A percentile compares a stretch with the other conserved stretches of the same genome.
These are phyloP conservation scores for Hyphodiscus hymeniophilus DNA, from an alignment of 495 filamentous ascomycete species.

Conservation along the genomic window DNA sequence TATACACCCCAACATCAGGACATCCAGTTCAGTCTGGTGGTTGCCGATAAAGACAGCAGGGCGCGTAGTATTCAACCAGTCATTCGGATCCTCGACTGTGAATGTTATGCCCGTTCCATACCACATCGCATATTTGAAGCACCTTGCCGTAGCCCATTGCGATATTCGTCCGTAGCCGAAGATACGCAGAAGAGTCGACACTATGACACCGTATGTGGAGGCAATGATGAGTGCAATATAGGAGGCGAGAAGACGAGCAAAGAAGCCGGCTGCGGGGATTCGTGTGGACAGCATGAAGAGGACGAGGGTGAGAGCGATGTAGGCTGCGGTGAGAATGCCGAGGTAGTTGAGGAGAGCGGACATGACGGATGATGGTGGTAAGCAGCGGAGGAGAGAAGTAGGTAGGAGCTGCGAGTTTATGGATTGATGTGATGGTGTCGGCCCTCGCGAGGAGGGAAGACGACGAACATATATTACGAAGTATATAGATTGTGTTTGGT, in stretches of 20 bases:
- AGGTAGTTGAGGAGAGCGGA: slow-evolving; percentile 30
- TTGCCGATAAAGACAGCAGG: slow-evolving; percentile 90
- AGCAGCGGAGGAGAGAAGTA: too few species aligned
- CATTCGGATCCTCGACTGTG: slow-evolving; percentile 57
- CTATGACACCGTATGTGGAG: slow-evolving; percentile 71
- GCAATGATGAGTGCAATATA: slow-evolving; percentile 58
- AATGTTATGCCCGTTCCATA: slow-evolving; percentile 72
- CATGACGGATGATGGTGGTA: slow-evolving; percentile 10
- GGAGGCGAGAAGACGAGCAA: slow-evolving; percentile 61
- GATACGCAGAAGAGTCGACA: slow-evolving; percentile 61
- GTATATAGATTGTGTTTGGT: slow-evolving; percentile 3
- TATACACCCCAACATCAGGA: slow-evolving; percentile 76
- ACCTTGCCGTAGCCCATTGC: slow-evolving; percentile 76
- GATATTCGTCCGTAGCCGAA: slow-evolving; percentile 64
- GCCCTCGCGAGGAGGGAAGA: slow-evolving; percentile 19
- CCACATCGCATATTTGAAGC: slow-evolving; percentile 77
- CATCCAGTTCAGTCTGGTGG: slow-evolving; percentile 92
- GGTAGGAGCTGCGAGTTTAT: neutral
- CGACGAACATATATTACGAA: slow-evolving; percentile 9
- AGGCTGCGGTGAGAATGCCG: slow-evolving; percentile 48
- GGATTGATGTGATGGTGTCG: neutral
- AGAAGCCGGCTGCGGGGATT: slow-evolving; percentile 53
- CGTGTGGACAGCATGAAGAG: slow-evolving; percentile 50
- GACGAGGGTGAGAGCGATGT: slow-evolving; percentile 48
- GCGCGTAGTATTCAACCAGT: slow-evolving; percentile 53